phyloP scores from a whole-genome alignment of 2,329 filamentous ascomycete genomes.

The Xylariomycetidae sp. region DNA sequence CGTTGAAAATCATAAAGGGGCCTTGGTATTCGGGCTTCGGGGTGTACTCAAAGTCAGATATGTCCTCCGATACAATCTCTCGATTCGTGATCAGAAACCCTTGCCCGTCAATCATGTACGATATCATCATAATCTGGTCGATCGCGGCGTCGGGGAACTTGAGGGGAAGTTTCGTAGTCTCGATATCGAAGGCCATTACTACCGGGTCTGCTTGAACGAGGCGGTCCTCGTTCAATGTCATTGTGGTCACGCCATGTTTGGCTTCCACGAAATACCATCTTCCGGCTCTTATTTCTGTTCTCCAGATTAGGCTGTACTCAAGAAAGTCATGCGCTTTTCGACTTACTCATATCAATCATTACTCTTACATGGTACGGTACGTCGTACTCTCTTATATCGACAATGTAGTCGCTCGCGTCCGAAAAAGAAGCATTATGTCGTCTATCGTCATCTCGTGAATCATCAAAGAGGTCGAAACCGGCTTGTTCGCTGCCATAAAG shows the following conservation, averaged over 20 bases:
- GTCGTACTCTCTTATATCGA: constrained; percentile 98
- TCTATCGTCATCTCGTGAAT: constrained; percentile 74
- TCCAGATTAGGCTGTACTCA: constrained; percentile 13
- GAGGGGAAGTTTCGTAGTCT: constrained; percentile 90
- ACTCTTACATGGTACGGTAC: constrained; percentile 99
- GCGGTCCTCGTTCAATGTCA: constrained; percentile 81
- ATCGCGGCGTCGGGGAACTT: constrained; percentile 95
- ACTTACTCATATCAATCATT: constrained; percentile 82
- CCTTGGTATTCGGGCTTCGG: constrained; percentile 94
- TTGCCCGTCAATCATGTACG: constrained; percentile 99
- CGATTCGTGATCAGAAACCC: constrained; percentile 97
- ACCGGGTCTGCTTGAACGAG: constrained; percentile 89
- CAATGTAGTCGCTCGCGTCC: constrained; percentile 93
- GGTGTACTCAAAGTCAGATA: constrained; percentile 96
- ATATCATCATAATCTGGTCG: constrained; percentile 99
- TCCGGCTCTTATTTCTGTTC: constrained; percentile 81
- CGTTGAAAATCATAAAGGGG: constrained; percentile 97
- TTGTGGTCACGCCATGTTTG: constrained; percentile 82
- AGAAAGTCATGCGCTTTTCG: background rate
- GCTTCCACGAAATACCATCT: constrained; percentile 97
- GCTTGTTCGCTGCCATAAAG: constrained; percentile 23
- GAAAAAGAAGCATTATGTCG: constrained; percentile 69
- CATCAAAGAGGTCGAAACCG: constrained; percentile 88
- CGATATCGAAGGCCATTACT: constrained; percentile 99
- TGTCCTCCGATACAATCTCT: constrained; percentile 96